Base-by-base conservation (phyloP, 192 early-diverging fungal species). In the Gigaspora rosea region DNA sequence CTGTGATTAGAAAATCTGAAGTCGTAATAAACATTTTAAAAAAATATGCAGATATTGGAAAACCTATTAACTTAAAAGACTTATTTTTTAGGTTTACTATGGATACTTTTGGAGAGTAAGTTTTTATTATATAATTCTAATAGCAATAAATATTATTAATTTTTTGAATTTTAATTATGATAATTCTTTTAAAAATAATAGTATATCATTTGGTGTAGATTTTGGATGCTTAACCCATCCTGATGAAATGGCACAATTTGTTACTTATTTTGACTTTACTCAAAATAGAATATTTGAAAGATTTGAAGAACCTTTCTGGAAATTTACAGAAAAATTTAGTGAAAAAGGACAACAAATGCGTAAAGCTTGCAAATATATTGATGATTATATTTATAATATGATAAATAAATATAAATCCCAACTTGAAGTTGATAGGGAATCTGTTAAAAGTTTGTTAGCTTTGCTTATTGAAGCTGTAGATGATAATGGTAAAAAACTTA, bases 191-290 rank as follows among this genome's bases (percentile, higher is more conserved):
- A 41, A 41, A 6, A 41, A 41, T 7, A 41, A 41, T 7, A 81
- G 81, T 71, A 84, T 84, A 41, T 79, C 76, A 8, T 84, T 84
- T 58, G 77, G 80, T 10, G 65, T 79, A n/a, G 74, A 80, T 13
- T 80, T 84, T 33, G 77, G 79, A 8, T 80, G 78, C 18, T 78
- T 84, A 18, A 73, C 48, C 13, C 73, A 80, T 22, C 79, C 80
- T 4, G 74, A 66, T 4, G 72, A 80, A 0, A 77, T 70, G 59
- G 65, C 77, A 12, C 76, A 78, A 10, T 89, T 91, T 82, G 88
- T 87, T 0, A 59, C 49, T 4, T 75, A 88, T 11, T 90, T 90
- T 75, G 88, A 90, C 65, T 78, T 73, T 32, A 83, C 80, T 11
- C 87, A 88, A 77, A 65, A 67, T 41, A 66, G 47, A 6, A 83